Conservation (phyloP, 768 basidiomycete species). For the Dentipellis fragilis region DNA sequence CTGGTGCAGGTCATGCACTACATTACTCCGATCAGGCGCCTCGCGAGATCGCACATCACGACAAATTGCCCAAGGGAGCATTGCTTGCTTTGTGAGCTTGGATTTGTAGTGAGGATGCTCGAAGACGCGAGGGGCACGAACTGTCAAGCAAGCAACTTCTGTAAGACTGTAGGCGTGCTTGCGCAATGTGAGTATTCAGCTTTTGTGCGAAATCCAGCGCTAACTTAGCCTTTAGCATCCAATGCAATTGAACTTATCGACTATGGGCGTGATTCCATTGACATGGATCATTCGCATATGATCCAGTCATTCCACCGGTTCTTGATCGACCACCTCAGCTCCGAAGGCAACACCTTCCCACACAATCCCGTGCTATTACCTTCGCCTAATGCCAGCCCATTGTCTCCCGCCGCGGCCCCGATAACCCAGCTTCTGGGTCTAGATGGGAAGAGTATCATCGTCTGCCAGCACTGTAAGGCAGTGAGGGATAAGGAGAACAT, state of each 20-base stretch:
- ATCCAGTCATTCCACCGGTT: constrained; percentile 96
- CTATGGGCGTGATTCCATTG: constrained; percentile 65
- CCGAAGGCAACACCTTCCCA: constrained; percentile 59
- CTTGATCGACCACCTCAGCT: constrained; percentile 73
- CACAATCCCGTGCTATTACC: constrained; percentile 45
- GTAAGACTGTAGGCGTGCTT: constrained; percentile 82
- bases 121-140: constrained; percentile 92
- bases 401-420: constrained; percentile 46
- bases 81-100: constrained; percentile 90
- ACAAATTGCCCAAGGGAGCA: constrained; percentile 84
- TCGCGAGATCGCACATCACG: constrained; percentile 89
- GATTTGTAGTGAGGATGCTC: constrained; percentile 90
- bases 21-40: constrained; percentile 57
- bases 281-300: constrained; percentile 73
- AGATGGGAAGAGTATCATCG: constrained; percentile 62
- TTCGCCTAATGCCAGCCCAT: constrained; percentile 17
- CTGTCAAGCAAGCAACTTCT: constrained; percentile 96
- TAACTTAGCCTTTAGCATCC: constrained; percentile 33
- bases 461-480: constrained; percentile 66
- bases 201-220: neutral
- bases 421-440: constrained; percentile 83
- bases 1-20: constrained; percentile 89
- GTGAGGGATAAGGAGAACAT: constrained; percentile 66
- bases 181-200: constrained; percentile 55
- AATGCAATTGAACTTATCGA: constrained; percentile 87